Evolutionary conservation across 2,329 filamentous ascomycete genomes (phyloP).

Genomic region (Stagonosporopsis rhizophila): DNA sequence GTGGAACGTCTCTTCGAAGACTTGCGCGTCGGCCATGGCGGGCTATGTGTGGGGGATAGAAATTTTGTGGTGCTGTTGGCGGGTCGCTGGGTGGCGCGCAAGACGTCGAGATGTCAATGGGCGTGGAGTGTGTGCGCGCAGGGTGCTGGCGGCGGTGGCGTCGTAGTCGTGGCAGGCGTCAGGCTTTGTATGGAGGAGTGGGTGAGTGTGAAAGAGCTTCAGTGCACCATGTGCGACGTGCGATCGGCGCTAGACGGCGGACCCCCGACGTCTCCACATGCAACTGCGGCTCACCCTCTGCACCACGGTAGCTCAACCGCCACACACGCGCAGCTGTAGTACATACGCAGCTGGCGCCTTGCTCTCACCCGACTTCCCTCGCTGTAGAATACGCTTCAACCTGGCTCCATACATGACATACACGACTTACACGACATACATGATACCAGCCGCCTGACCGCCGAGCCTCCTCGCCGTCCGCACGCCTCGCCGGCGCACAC

Average conservation of each 20-base stretch:
- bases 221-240: conserved; percentile 1
- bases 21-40: conserved; percentile 81
- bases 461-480: neutral
- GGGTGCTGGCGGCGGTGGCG: neutral
- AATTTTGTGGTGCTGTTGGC: conserved; percentile 4
- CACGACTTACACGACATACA: no score
- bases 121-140: neutral
- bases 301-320: neutral
- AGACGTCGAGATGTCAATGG: neutral
- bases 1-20: conserved; percentile 92
- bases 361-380: neutral
- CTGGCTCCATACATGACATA: neutral
- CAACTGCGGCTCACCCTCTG: neutral
- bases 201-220: conserved; percentile 27
- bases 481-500: conserved; percentile 7
- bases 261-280: conserved; percentile 8
- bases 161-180: neutral
- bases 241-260: conserved; percentile 11
- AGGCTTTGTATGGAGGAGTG: neutral
- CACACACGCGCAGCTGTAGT: neutral
- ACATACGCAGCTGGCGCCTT: neutral
- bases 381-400: neutral
- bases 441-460: neutral
- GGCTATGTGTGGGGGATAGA: conserved; percentile 4
- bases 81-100: neutral